Conservation (phyloP, 2,329 filamentous ascomycete species). For the Fusarium brevicatenulatum region DNA sequence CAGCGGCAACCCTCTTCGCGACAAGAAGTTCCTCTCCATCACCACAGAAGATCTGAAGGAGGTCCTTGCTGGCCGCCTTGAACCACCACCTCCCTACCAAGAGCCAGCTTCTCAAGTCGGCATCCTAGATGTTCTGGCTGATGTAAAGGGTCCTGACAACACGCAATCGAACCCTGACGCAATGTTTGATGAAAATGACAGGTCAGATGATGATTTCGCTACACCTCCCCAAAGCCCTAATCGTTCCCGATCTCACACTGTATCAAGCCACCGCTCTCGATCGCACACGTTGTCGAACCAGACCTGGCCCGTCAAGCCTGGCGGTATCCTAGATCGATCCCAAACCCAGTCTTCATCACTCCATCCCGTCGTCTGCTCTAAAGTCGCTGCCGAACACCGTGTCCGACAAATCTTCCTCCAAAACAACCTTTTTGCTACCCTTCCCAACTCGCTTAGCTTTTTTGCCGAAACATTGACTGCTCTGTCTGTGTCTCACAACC, state of each 20-base stretch:
- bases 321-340: conserved; percentile 76
- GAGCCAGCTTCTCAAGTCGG: conserved; percentile 43
- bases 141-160: conserved; percentile 28
- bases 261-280: conserved; percentile 56
- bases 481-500: conserved; percentile 80
- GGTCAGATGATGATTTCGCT: conserved; percentile 65
- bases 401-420: conserved; percentile 73
- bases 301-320: conserved; percentile 65
- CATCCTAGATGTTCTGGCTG: conserved; percentile 35
- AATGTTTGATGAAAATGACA: conserved; percentile 53
- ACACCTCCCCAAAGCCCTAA: conserved; percentile 65
- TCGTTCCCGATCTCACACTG: conserved; percentile 60
- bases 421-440: conserved; percentile 76
- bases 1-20: conserved; percentile 88
- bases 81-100: conserved; percentile 61
- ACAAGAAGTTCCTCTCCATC: conserved; percentile 86
- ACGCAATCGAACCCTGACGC: neutral
- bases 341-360: conserved; percentile 71
- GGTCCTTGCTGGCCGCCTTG: conserved; percentile 73
- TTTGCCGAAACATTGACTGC: conserved; percentile 76
- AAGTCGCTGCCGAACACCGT: conserved; percentile 62
- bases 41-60: conserved; percentile 83
- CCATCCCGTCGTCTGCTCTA: conserved; percentile 66
- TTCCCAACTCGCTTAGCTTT: conserved; percentile 77
- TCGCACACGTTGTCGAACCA: conserved; percentile 59